phyloP scores from a whole-genome alignment of 2,329 filamentous ascomycete species.

The Fusarium graminum region DNA sequence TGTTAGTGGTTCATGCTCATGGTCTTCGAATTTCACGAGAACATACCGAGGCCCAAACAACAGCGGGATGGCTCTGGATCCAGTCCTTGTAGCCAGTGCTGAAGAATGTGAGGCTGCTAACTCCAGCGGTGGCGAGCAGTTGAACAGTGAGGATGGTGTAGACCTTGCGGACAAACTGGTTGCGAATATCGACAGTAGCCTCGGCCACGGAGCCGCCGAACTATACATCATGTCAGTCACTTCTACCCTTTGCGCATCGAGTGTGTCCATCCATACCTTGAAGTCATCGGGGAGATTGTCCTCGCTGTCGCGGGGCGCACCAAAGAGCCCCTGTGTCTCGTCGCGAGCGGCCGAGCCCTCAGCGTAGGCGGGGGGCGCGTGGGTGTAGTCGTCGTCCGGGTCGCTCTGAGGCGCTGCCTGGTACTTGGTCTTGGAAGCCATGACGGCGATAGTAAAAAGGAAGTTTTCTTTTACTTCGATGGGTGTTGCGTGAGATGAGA shows the following conservation, averaged over 20 bases:
- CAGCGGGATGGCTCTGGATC: conserved; percentile 86
- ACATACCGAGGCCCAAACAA: conserved; percentile 85
- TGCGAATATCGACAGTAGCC: conserved; percentile 93
- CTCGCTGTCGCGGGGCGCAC: conserved; percentile 80
- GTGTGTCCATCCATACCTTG: conserved; percentile 70
- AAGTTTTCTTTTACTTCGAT: not conserved
- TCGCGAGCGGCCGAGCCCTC: conserved; percentile 68
- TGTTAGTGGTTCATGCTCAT: conserved; percentile 36
- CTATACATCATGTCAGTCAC: conserved; percentile 57
- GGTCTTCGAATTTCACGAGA: not conserved
- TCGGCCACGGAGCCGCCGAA: conserved; percentile 95
- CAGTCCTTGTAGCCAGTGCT: conserved; percentile 82
- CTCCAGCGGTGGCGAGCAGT: conserved; percentile 82
- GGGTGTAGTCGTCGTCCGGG: conserved; percentile 83
- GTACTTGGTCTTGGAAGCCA: conserved; percentile 86
- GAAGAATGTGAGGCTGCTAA: conserved; percentile 89
- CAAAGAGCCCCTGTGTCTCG: conserved; percentile 69
- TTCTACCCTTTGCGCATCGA: not conserved
- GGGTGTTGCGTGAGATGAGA: not conserved
- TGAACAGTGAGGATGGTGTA: conserved; percentile 98
- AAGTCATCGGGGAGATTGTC: conserved; percentile 98
- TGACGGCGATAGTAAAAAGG: conserved; percentile 51
- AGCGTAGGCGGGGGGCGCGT: conserved; percentile 85
- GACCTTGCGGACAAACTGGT: conserved; percentile 97
- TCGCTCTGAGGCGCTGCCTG: conserved; percentile 86